Evolutionary conservation across 208 protist species (phyloP).

Genomic region (Acanthamoeba royreba): DNA sequence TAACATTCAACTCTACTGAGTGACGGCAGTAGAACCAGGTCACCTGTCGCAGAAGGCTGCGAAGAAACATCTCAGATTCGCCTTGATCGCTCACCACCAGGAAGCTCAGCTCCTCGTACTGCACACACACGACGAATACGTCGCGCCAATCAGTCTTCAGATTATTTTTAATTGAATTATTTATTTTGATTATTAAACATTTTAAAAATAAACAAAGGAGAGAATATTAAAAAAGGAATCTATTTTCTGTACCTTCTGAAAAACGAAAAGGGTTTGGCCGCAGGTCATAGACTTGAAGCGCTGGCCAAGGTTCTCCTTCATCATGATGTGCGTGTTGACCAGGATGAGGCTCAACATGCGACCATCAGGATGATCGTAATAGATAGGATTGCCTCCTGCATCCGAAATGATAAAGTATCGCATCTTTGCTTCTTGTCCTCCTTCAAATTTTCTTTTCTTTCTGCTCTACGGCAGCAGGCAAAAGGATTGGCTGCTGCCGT

Average conservation of each 20-base stretch:
- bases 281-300: constrained; percentile 25
- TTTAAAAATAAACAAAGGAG: too few relatives aligned
- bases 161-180: too few relatives aligned
- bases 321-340: constrained; percentile 9
- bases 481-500: too few relatives aligned
- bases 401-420: neutral
- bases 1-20: neutral
- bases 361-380: constrained; percentile 13
- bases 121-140: too few relatives aligned
- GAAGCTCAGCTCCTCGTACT: neutral
- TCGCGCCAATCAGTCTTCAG: too few relatives aligned
- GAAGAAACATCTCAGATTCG: constrained; percentile 32
- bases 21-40: neutral
- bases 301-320: neutral
- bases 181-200: too few relatives aligned
- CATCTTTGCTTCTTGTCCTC: neutral
- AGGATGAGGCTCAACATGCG: neutral
- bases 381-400: constrained; percentile 15
- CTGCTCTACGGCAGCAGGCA: neutral
- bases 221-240: neutral
- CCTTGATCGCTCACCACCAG: constrained; percentile 34
- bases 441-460: neutral
- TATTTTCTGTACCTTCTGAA: neutral
- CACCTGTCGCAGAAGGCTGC: neutral
- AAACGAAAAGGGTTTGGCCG: neutral